Conservation (phyloP, 345 rosid species). For the Orychophragmus violaceus region DNA sequence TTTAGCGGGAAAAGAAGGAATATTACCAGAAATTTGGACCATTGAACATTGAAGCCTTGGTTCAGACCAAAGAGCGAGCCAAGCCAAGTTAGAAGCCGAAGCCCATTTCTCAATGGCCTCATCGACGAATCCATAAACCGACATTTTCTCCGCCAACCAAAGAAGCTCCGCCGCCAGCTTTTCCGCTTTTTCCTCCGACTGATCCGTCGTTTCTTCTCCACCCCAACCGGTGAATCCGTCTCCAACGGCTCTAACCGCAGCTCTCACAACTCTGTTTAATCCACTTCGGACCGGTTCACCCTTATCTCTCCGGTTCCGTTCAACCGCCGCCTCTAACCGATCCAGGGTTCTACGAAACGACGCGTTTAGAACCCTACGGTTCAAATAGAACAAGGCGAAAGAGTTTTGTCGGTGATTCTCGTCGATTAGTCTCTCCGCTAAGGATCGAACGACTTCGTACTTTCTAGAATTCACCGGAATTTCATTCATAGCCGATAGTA, state of each 20-base stretch:
- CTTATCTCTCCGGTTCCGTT: constrained; percentile 27
- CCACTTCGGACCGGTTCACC: constrained; percentile 27
- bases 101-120: constrained; percentile 85
- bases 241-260: constrained; percentile 35
- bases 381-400: constrained; percentile 45
- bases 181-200: constrained; percentile 43
- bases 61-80: constrained; percentile 65
- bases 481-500: constrained; percentile 47
- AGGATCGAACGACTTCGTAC: constrained; percentile 61
- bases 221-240: constrained; percentile 30
- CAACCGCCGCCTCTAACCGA: constrained; percentile 55
- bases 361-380: constrained; percentile 47
- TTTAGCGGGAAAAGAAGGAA: not conserved
- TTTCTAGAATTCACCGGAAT: constrained; percentile 78
- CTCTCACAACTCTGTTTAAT: constrained; percentile 43
- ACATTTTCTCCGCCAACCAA: constrained; percentile 77
- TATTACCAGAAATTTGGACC: constrained; percentile 63
- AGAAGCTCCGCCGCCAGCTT: constrained; percentile 80
- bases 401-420: constrained; percentile 54
- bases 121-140: constrained; percentile 54
- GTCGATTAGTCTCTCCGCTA: constrained; percentile 70
- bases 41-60: constrained; percentile 65
- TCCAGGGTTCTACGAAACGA: constrained; percentile 58
- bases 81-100: constrained; percentile 63
- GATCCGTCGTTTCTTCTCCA: constrained; percentile 36